These are phyloP conservation scores for Colletotrichum sp. DNA, from an alignment of 2,329 filamentous ascomycete species.

Conservation along the genomic window DNA sequence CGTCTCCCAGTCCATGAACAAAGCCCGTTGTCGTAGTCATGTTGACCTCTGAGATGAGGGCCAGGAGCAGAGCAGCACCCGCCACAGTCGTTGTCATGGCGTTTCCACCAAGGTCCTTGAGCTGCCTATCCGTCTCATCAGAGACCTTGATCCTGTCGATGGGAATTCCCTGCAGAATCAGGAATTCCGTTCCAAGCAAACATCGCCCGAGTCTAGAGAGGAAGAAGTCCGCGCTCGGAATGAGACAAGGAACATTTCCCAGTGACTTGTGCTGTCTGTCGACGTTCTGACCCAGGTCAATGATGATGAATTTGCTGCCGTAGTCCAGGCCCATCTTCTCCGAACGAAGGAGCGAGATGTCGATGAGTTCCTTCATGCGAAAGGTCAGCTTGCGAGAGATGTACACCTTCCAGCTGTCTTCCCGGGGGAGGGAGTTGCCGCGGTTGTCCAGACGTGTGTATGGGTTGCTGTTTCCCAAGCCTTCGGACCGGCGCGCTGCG, in stretches of 20 bases:
- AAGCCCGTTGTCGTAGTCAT: not conserved
- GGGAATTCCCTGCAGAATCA: slow-evolving; percentile 73
- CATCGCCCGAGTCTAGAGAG: slow-evolving; percentile 64
- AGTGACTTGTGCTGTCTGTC: slow-evolving; percentile 60
- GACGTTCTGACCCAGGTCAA: slow-evolving; percentile 77
- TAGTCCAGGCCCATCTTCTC: slow-evolving; percentile 57
- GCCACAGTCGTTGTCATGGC: slow-evolving; percentile 81
- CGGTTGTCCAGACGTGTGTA: slow-evolving; percentile 65
- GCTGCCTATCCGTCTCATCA: slow-evolving; percentile 63
- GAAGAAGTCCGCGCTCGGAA: slow-evolving; percentile 67
- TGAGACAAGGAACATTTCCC: slow-evolving; percentile 71
- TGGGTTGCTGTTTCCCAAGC: slow-evolving; percentile 59
- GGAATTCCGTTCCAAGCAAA: slow-evolving; percentile 65
- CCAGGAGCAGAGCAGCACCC: slow-evolving; percentile 64
- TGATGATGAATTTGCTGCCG: slow-evolving; percentile 46
- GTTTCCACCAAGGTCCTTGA: slow-evolving; percentile 78
- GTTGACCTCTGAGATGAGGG: slow-evolving; percentile 49
- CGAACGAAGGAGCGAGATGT: slow-evolving; percentile 63
- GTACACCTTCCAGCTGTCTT: slow-evolving; percentile 59
- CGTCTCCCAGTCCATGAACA: not conserved
- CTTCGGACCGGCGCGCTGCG: slow-evolving; percentile 51
- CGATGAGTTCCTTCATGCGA: slow-evolving; percentile 70
- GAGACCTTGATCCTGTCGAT: slow-evolving; percentile 67
- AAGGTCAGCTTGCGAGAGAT: slow-evolving; percentile 53
- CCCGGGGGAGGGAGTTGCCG: slow-evolving; percentile 53